Evolutionary conservation across 495 filamentous ascomycete species (phyloP).

Genomic region (Hyaloscypha finlandica): DNA sequence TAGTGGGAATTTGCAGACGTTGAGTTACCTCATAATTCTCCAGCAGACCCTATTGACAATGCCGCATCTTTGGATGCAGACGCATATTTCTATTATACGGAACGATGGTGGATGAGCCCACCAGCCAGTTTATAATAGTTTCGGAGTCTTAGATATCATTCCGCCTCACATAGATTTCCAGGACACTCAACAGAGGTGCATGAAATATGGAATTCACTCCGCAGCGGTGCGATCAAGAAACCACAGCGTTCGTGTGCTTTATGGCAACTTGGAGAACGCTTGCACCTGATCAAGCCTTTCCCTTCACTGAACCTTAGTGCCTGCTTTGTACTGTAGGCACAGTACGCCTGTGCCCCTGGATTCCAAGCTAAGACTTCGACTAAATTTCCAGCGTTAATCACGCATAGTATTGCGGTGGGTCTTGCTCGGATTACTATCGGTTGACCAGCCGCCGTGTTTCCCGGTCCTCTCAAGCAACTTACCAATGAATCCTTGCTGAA

Average conservation of each 20-base stretch:
- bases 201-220: not conserved
- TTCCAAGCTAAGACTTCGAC: not conserved
- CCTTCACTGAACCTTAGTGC: not conserved
- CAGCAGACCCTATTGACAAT: too few relatives aligned
- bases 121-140: too few relatives aligned
- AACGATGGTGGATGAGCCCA: too few relatives aligned
- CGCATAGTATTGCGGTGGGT: not conserved
- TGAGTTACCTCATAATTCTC: too few relatives aligned
- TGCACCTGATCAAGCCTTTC: not conserved
- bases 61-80: too few relatives aligned
- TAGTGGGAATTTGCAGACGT: too few relatives aligned
- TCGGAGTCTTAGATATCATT: not conserved
- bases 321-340: not conserved
- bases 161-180: not conserved
- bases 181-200: not conserved
- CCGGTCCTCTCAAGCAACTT: not conserved
- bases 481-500: slow-evolving; percentile 12
- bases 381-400: not conserved
- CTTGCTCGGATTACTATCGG: not conserved
- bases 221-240: not conserved
- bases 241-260: not conserved
- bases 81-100: too few relatives aligned
- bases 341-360: not conserved
- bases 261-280: not conserved
- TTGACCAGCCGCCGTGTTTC: not conserved